These are phyloP conservation scores for Citrus hindsii DNA, from an alignment of 345 rosid species.

Conservation along the genomic window DNA sequence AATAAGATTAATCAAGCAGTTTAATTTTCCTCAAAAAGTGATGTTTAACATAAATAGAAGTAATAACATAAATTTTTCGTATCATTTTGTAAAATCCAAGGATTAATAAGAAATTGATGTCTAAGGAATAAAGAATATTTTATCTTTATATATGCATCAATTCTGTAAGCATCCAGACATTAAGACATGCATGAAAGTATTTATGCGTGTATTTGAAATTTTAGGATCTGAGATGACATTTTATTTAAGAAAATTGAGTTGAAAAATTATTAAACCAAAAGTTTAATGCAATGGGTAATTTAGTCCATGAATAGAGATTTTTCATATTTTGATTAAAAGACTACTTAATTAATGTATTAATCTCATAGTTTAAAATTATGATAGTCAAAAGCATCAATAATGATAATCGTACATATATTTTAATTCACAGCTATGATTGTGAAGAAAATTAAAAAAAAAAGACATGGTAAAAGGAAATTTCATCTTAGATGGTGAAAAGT, in stretches of 20 bases:
- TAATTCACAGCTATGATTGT: neutral
- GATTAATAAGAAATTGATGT: too few species aligned
- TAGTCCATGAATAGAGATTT: neutral
- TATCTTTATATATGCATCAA: too few species aligned
- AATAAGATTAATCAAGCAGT: too few species aligned
- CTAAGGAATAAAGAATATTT: too few species aligned
- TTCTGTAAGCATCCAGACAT: neutral
- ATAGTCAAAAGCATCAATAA: neutral
- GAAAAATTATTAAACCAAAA: too few species aligned
- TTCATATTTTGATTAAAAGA: neutral
- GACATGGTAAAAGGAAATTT: neutral
- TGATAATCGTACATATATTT: neutral
- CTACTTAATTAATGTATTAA: neutral
- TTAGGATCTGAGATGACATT: neutral
- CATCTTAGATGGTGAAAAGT: neutral
- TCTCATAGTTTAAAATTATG: neutral
- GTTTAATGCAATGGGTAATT: too few species aligned
- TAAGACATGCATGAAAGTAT: neutral
- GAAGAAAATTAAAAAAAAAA: neutral
- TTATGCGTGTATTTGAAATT: neutral
- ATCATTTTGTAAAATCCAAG: too few species aligned
- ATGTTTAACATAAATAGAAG: neutral
- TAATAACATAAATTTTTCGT: neutral
- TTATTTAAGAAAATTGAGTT: too few species aligned
- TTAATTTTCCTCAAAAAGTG: neutral